Conservation (phyloP, 441 rosid species). For the Eruca vesicaria region DNA sequence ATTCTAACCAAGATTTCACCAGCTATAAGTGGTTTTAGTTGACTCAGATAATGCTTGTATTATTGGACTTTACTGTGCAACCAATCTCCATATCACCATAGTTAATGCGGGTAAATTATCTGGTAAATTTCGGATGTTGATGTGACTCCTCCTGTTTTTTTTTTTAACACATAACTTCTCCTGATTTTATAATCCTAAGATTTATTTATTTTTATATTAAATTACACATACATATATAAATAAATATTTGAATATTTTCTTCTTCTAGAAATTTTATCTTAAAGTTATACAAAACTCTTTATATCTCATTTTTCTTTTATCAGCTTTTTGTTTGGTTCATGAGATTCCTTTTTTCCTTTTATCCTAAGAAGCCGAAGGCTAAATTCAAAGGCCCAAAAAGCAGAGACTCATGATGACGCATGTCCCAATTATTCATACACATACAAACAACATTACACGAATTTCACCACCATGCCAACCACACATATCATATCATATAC, state of each 20-base stretch:
- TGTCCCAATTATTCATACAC: conserved; percentile 20
- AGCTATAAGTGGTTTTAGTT: conserved; percentile 10
- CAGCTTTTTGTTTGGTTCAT: conserved; percentile 30
- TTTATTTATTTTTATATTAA: not conserved
- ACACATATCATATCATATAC: conserved; percentile 21
- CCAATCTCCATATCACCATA: conserved; percentile 18
- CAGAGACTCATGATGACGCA: conserved; percentile 36
- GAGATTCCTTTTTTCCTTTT: conserved; percentile 25
- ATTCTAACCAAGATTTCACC: conserved; percentile 18
- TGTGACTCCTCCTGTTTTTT: not conserved
- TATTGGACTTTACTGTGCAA: conserved; percentile 23
- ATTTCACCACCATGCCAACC: conserved; percentile 27
- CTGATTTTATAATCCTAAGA: not conserved
- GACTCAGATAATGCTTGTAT: conserved; percentile 17
- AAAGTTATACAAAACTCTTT: not conserved
- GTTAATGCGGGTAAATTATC: not conserved
- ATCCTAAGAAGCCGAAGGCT: conserved; percentile 24
- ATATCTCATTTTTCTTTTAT: not conserved
- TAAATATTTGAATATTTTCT: not conserved
- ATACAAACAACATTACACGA: conserved; percentile 15
- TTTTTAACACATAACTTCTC: no score
- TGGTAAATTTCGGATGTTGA: not conserved
- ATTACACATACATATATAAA: not conserved
- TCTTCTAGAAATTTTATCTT: conserved; percentile 23
- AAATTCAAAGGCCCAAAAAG: conserved; percentile 27